phyloP scores from a whole-genome alignment of 768 basidiomycete genomes.

The Termitomyces sp. region DNA sequence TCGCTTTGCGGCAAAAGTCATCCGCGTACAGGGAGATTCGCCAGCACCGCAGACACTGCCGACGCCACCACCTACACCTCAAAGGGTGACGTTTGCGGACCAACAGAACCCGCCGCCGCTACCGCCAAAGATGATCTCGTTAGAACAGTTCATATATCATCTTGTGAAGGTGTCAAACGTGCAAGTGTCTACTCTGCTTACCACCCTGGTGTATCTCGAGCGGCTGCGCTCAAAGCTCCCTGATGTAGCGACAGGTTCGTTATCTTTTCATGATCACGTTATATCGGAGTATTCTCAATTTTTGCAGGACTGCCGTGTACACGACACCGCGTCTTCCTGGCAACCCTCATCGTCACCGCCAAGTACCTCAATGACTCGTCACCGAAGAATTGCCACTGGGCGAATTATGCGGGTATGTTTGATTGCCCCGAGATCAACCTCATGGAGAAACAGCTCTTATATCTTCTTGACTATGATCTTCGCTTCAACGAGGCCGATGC shows the following conservation, averaged over 20 bases:
- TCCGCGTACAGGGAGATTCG: constrained; percentile 61
- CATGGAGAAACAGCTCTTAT: constrained; percentile 96
- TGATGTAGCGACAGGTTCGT: constrained; percentile 77
- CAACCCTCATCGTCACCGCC: constrained; percentile 90
- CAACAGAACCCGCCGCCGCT: constrained; percentile 25
- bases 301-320: constrained; percentile 79
- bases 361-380: constrained; percentile 98
- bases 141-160: constrained; percentile 82
- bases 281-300: not conserved
- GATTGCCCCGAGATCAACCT: constrained; percentile 81
- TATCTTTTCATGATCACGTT: constrained; percentile 3
- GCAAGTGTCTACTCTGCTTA: constrained; percentile 85
- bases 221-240: constrained; percentile 80
- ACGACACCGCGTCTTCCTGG: constrained; percentile 93
- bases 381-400: constrained; percentile 95
- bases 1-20: constrained; percentile 69
- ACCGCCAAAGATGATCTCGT: constrained; percentile 42
- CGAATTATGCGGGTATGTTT: constrained; percentile 70
- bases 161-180: constrained; percentile 83
- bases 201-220: constrained; percentile 90
- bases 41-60: constrained; percentile 37
- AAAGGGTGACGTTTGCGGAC: constrained; percentile 36
- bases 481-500: constrained; percentile 85
- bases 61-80: constrained; percentile 69
- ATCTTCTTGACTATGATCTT: constrained; percentile 89